phyloP scores from a whole-genome alignment of 768 basidiomycete species.

The Mrakia frigida region DNA sequence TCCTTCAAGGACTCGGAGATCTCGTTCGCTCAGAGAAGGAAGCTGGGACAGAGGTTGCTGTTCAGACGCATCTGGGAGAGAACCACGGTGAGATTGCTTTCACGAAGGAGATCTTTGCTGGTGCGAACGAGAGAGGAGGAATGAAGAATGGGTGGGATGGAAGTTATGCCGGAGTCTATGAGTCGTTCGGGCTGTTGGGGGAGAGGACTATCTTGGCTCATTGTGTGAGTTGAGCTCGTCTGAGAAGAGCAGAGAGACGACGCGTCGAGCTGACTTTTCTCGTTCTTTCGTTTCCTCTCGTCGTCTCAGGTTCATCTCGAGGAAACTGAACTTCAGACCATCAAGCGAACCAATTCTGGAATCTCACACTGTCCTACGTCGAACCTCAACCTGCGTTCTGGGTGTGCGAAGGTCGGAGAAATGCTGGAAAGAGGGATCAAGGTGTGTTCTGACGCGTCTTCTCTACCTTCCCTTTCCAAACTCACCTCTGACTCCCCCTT shows the following conservation, averaged over 20 bases:
- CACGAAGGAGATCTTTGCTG: constrained; percentile 54
- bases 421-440: constrained; percentile 82
- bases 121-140: neutral
- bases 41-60: constrained; percentile 59
- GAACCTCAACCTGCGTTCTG: constrained; percentile 85
- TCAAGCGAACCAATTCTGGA: constrained; percentile 62
- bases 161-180: constrained; percentile 56
- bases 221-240: constrained; percentile 57
- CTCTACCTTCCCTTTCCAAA: neutral
- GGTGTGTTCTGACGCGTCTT: constrained; percentile 49
- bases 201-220: constrained; percentile 82
- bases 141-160: constrained; percentile 25
- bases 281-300: too few relatives aligned
- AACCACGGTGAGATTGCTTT: constrained; percentile 66
- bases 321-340: constrained; percentile 64
- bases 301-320: constrained; percentile 53
- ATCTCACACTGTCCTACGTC: constrained; percentile 83
- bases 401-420: constrained; percentile 69
- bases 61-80: constrained; percentile 92
- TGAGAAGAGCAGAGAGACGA: neutral
- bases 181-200: constrained; percentile 66
- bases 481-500: neutral
- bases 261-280: neutral
- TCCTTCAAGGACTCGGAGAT: constrained; percentile 59
- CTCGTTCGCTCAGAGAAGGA: constrained; percentile 50